Base-by-base conservation (phyloP, 352 stramenopile species). In the Phytopythium mirpurense region DNA sequence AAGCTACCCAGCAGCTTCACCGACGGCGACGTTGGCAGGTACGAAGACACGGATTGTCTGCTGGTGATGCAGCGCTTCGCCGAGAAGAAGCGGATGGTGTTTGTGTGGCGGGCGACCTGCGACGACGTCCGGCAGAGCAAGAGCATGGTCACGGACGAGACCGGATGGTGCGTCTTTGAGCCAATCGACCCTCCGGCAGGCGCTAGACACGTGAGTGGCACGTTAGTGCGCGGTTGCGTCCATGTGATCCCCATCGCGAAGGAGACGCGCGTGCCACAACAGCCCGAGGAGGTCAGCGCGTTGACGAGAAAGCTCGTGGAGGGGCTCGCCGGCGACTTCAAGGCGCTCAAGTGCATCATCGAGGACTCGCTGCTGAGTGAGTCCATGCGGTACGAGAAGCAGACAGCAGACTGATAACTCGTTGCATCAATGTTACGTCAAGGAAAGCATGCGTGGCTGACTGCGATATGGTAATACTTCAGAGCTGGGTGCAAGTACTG, bases 101-200 rank as follows among this genome's bases (percentile, higher is more conserved):
- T 38, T 6, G 19, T 41, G 1, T 52, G 46, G 29, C 31, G 46
- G 2, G 15, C 29, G 5, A 19, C 27, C 11, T 52, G 46, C 31
- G 32, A 41, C 31, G 46, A 52, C n/a, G 46, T 6, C 5, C 12
- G 31, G 7, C 26, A 52, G n/a, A 38, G 32, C 46, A 16, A 38
- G 31, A 38, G 7, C 5, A 41, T 52, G 31, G 32, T 52, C 19
- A 52, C 46, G 29, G 46, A 52, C 29, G 46, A 52, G 46, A 52
- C 46, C 12, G 32, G 46, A 0, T 52, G 46, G 46, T 52, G 46
- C 46, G 46, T 52, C 15, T 38, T 52, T 10, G 46, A 52, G 29
- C 31, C 43, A 24, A 16, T 50, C 16, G 15, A 50, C 5, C 8
- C 44, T 2, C 15, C 6, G 1, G n/a, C 27, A 10, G 40, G 44